These are phyloP conservation scores for Penicillium ochrochloron DNA, from an alignment of 495 filamentous ascomycete genomes.

Conservation along the genomic window DNA sequence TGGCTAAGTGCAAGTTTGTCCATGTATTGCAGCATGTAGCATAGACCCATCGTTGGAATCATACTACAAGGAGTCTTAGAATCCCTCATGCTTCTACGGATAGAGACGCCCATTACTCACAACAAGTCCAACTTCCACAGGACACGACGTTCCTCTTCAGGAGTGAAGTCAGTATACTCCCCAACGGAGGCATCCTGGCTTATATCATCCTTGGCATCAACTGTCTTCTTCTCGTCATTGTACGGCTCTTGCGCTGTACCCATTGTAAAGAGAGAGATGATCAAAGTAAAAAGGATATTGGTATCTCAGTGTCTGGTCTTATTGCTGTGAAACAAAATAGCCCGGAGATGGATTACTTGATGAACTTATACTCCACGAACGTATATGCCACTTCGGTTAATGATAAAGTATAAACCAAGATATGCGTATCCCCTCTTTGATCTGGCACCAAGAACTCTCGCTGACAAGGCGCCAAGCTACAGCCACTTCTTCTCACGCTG, in stretches of 20 bases:
- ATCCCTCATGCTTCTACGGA: neutral
- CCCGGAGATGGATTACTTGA: neutral
- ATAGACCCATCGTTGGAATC: constrained; percentile 53
- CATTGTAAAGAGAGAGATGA: neutral
- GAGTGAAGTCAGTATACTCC: neutral
- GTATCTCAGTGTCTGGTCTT: neutral
- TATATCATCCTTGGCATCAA: neutral
- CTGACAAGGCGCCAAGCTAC: neutral
- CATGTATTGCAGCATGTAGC: constrained; percentile 58
- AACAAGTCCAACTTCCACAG: constrained; percentile 8
- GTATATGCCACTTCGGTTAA: neutral
- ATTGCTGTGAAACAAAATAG: no score
- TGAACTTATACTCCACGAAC: neutral
- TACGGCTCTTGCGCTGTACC: neutral
- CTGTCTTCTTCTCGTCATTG: neutral
- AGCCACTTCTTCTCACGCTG: neutral
- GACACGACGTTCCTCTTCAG: constrained; percentile 8
- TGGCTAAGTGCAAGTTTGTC: constrained; percentile 63
- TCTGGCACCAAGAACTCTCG: neutral
- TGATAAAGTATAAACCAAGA: neutral
- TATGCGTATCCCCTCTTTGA: neutral
- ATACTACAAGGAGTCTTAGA: neutral
- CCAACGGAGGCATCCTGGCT: neutral
- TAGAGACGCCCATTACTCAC: neutral
- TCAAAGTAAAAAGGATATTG: neutral